phyloP scores from a whole-genome alignment of 768 basidiomycete species.

The Termitomyces sp. region DNA sequence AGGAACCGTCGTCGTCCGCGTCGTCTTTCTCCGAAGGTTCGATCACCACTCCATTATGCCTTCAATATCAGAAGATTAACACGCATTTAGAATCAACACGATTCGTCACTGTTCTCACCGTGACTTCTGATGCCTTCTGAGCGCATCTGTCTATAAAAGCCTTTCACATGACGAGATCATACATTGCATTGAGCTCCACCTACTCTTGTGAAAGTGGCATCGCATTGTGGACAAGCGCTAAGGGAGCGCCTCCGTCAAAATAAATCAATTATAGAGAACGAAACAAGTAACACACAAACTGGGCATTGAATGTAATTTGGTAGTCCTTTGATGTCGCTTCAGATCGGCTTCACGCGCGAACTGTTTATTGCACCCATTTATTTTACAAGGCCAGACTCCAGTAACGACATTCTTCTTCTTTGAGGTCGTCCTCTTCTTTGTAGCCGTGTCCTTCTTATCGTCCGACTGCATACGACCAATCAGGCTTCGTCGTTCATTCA shows the following conservation, averaged over 20 bases:
- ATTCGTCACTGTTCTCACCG: slow-evolving; percentile 36
- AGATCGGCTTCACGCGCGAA: slow-evolving; percentile 82
- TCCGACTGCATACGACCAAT: slow-evolving; percentile 18
- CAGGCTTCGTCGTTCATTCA: slow-evolving; percentile 12
- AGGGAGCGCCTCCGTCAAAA: slow-evolving; percentile 7
- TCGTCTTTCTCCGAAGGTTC: slow-evolving; percentile 38
- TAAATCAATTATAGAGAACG: neutral
- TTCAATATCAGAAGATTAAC: slow-evolving; percentile 17
- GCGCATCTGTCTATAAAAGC: slow-evolving; percentile 64
- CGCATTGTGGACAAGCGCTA: slow-evolving; percentile 77
- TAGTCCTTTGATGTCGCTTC: slow-evolving; percentile 78
- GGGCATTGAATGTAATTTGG: slow-evolving; percentile 71
- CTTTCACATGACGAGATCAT: slow-evolving; percentile 11
- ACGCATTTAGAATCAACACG: neutral
- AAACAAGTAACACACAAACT: slow-evolving; percentile 51
- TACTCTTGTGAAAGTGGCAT: slow-evolving; percentile 77
- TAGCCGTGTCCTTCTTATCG: slow-evolving; percentile 23
- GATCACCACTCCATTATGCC: slow-evolving; percentile 67
- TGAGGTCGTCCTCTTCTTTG: slow-evolving; percentile 17
- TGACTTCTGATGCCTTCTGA: slow-evolving; percentile 78
- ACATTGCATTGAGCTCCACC: slow-evolving; percentile 23
- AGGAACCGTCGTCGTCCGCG: slow-evolving; percentile 31
- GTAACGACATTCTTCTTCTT: slow-evolving; percentile 45
- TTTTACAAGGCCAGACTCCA: slow-evolving; percentile 75
- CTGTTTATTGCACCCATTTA: slow-evolving; percentile 77